These are phyloP conservation scores for Pythium brachiatum DNA, from an alignment of 352 stramenopile genomes.

Conservation along the genomic window DNA sequence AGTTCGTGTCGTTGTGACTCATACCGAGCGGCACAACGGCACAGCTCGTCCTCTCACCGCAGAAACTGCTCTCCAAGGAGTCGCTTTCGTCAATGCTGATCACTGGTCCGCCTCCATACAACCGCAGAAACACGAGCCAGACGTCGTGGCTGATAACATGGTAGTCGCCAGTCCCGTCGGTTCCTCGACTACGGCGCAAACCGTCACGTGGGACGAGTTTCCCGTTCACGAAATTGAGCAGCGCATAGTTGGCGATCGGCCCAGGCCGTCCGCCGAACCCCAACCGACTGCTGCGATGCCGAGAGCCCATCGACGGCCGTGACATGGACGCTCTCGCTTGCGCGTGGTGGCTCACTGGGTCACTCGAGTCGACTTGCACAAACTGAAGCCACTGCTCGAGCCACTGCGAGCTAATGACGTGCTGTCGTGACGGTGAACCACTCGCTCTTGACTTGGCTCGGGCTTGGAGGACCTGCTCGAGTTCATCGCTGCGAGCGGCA, in stretches of 20 bases:
- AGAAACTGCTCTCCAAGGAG: not conserved
- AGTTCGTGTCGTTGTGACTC: not conserved
- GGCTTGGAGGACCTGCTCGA: slow-evolving; percentile 54
- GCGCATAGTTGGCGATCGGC: slow-evolving; percentile 59
- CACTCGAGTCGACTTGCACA: slow-evolving; percentile 40
- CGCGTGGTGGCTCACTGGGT: not conserved
- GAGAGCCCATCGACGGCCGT: slow-evolving; percentile 4
- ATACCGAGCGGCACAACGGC: not conserved
- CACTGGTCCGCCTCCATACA: slow-evolving; percentile 65
- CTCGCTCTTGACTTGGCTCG: slow-evolving; percentile 31
- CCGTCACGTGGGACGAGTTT: slow-evolving; percentile 45
- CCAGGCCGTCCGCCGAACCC: slow-evolving; percentile 33
- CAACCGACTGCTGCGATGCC: slow-evolving; percentile 2
- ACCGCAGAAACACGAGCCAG: slow-evolving; percentile 52
- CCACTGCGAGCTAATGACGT: slow-evolving; percentile 59
- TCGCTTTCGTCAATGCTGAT: slow-evolving; percentile 33
- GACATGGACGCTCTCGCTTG: not conserved
- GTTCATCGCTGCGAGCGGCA: slow-evolving; percentile 33
- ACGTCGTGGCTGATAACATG: slow-evolving; percentile 66
- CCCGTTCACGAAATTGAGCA: slow-evolving; percentile 66
- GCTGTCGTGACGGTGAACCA: slow-evolving; percentile 27
- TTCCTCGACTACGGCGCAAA: slow-evolving; percentile 42
- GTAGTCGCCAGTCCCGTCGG: slow-evolving; percentile 42
- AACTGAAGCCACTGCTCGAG: slow-evolving; percentile 70
- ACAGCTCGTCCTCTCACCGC: not conserved